Percentiles rank a stretch among this genome's conserved stretches.
Conservation (phyloP, 352 stramenopile species). For the Globisporangium cederbergense region DNA sequence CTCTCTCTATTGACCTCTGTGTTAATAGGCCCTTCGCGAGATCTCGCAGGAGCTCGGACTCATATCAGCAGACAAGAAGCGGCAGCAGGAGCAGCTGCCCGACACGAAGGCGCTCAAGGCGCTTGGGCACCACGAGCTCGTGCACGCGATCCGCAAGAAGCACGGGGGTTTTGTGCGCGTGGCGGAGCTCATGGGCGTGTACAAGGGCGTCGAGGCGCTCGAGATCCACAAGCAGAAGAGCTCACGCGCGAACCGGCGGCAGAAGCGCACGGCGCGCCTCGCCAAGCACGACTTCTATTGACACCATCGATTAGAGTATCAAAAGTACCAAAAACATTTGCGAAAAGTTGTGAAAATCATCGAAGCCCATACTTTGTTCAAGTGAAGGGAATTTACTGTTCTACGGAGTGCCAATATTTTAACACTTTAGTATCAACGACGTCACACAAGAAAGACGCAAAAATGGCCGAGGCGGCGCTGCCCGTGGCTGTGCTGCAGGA, state of each 20-base stretch:
- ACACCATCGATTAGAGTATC: slow-evolving; percentile 1
- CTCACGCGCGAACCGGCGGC: slow-evolving; percentile 54
- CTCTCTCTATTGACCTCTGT: background rate
- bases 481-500: slow-evolving; percentile 20
- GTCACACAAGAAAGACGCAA: slow-evolving; percentile 22
- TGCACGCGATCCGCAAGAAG: slow-evolving; percentile 81
- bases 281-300: slow-evolving; percentile 73
- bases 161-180: slow-evolving; percentile 70
- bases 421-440: slow-evolving; percentile 10
- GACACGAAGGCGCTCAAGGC: slow-evolving; percentile 74
- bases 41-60: slow-evolving; percentile 49
- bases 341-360: background rate
- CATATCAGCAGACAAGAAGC: slow-evolving; percentile 10
- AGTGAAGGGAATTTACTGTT: background rate
- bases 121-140: slow-evolving; percentile 51
- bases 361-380: background rate
- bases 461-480: slow-evolving; percentile 18
- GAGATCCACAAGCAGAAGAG: slow-evolving; percentile 73
- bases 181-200: slow-evolving; percentile 48
- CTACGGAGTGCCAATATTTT: background rate
- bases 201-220: slow-evolving; percentile 30
- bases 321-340: background rate
- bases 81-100: slow-evolving; percentile 28
- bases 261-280: slow-evolving; percentile 51
- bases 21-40: slow-evolving; percentile 50